phyloP scores from a whole-genome alignment of 331 rosid genomes.

The Acacia concinna region DNA sequence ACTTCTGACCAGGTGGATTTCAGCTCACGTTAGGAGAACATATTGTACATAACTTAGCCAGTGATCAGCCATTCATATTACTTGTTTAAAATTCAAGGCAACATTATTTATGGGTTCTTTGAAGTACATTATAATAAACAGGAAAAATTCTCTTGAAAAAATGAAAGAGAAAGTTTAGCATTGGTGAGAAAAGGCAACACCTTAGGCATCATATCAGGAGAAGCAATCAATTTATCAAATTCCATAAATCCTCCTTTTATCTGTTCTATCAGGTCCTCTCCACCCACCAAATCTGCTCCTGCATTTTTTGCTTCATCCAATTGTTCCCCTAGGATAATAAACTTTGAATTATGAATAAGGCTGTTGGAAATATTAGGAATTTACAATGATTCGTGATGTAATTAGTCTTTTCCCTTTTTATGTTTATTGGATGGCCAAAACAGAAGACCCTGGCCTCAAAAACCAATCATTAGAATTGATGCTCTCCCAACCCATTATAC shows the following conservation, averaged over 20 bases:
- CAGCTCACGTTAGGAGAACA: background rate
- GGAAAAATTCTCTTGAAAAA: background rate
- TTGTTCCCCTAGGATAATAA: conserved; percentile 8
- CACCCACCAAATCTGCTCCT: conserved; percentile 22
- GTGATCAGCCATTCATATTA: conserved; percentile 3
- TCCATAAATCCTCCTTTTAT: conserved; percentile 14
- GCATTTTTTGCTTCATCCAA: conserved; percentile 1
- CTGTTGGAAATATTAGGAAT: background rate
- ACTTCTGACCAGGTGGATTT: background rate
- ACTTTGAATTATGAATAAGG: background rate
- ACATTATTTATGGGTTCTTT: conserved; percentile 1
- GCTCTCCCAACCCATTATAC: background rate
- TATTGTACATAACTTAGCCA: conserved; percentile 6
- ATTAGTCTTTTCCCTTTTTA: background rate
- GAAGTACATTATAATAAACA: background rate
- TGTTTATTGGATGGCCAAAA: background rate
- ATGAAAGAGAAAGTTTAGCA: background rate
- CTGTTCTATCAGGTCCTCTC: conserved; percentile 22
- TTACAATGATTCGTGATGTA: background rate
- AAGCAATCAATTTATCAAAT: conserved; percentile 14
- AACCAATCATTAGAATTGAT: background rate
- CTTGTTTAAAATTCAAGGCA: background rate
- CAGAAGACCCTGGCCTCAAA: background rate
- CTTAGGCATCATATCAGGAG: conserved; percentile 24
- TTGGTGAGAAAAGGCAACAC: background rate